Base-by-base conservation (phyloP, 148 eudicot species). In the Fallopia convolvulus region DNA sequence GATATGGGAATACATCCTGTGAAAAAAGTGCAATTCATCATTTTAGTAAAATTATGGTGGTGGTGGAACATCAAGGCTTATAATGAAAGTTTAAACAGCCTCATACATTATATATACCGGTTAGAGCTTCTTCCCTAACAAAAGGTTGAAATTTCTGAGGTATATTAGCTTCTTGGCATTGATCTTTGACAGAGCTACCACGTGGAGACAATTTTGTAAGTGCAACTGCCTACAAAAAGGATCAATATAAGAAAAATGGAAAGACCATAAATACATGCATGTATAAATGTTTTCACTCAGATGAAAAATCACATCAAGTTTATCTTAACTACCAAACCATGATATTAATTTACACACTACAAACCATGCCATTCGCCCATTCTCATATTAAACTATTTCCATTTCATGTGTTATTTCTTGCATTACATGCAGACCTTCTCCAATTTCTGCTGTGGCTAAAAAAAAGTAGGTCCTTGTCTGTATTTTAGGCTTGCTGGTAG, bases 71-170 rank as follows among this genome's bases (percentile, higher is more conserved):
- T 20, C 70, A 20, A 56, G 9, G 33, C 36, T 66, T 23, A 14
- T 17, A 68, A 33, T 33, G 70, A 3, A 68, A 68, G 72, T 68
- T 68, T 36, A 41, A 68, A 42, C 44, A 68, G 42, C 72, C 42
- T 39, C 72, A 68, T 68, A 68, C 99, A 84, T 86, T 83, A 79
- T 88, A 83, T 84, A 94, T 88, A 81, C 77, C 68, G 58, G 83
- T 82, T 56, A 94, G 85, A 72, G 85, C 94, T 83, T 94, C 97
- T 48, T 89, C 99, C 82, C 88, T 90, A 77, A 94, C 82, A 77
- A 94, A 94, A 18, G 97, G 89, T 80, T 89, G 93, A 77, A 42
- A 83, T 76, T 90, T 92, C 74, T 75, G 85, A 74, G 87, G 82
- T 82, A 76, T 77, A 81, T 84, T 84, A 74, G 60, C 79, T 80